Percentiles rank a stretch among this genome's conserved stretches.
phyloP scores from a whole-genome alignment of 2,329 filamentous ascomycete genomes.

The Phyllosticta ampelicida region DNA sequence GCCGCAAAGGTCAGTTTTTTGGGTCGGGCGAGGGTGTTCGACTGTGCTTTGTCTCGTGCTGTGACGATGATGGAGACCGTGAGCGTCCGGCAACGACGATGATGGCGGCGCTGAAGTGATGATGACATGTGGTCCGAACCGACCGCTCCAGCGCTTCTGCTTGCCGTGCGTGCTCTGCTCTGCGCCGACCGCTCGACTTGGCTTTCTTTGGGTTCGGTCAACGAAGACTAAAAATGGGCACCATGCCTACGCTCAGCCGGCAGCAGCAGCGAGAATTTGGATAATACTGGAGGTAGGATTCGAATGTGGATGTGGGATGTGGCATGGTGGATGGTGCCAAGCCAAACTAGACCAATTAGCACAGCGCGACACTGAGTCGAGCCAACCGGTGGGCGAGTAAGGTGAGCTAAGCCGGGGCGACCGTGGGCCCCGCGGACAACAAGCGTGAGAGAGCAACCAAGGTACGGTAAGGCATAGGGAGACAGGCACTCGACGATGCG shows the following conservation, averaged over 20 bases:
- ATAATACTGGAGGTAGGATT: no score
- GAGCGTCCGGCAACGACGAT: neutral
- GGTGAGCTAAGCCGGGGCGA: neutral
- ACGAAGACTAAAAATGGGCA: neutral
- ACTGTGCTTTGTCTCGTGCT: neutral
- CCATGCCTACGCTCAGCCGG: no score
- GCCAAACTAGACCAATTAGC: neutral
- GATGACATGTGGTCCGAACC: neutral
- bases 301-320: neutral
- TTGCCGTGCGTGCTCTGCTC: neutral
- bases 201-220: neutral
- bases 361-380: neutral
- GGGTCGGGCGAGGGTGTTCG: neutral
- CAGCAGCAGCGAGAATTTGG: no score
- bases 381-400: neutral
- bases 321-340: neutral
- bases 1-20: neutral
- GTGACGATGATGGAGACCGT: neutral
- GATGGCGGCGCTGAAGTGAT: neutral
- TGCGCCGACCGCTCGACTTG: neutral
- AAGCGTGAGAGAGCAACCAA: neutral
- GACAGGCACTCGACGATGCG: neutral
- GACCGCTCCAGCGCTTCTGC: no score
- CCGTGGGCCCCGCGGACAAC: neutral
- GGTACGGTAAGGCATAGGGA: neutral